Conservation (phyloP, 805 yeast species). For the Candida insectalens region DNA sequence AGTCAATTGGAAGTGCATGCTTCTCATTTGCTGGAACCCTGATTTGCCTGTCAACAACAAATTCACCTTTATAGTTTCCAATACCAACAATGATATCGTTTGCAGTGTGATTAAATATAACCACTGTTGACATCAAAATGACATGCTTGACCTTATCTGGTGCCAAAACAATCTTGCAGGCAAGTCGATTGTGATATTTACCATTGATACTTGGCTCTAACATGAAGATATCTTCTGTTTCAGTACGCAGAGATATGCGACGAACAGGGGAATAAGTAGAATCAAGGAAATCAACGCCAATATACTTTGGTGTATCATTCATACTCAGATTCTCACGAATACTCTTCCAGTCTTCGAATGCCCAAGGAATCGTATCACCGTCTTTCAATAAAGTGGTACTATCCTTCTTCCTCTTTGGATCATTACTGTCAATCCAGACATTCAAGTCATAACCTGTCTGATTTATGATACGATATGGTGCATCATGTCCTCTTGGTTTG, state of each 20-base stretch:
- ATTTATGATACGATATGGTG: conserved; percentile 73
- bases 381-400: conserved; percentile 29
- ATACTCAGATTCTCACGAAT: conserved; percentile 73
- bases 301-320: conserved; percentile 46
- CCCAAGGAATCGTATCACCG: conserved; percentile 61
- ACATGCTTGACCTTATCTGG: conserved; percentile 74
- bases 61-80: conserved; percentile 22
- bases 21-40: conserved; percentile 44
- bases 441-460: conserved; percentile 79
- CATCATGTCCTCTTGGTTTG: conserved; percentile 64
- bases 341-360: conserved; percentile 88
- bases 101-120: conserved; percentile 58
- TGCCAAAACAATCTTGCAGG: conserved; percentile 60
- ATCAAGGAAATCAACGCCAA: conserved; percentile 54
- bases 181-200: conserved; percentile 58
- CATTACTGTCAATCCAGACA: conserved; percentile 63
- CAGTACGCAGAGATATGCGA: conserved; percentile 60
- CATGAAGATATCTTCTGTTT: conserved; percentile 72
- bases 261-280: conserved; percentile 45
- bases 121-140: conserved; percentile 66
- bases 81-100: conserved; percentile 39
- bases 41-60: conserved; percentile 23
- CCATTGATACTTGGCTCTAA: conserved; percentile 44
- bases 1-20: conserved; percentile 66
- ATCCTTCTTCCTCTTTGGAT: background rate